phyloP scores from a whole-genome alignment of 331 rosid species.

The Telfairia occidentalis region DNA sequence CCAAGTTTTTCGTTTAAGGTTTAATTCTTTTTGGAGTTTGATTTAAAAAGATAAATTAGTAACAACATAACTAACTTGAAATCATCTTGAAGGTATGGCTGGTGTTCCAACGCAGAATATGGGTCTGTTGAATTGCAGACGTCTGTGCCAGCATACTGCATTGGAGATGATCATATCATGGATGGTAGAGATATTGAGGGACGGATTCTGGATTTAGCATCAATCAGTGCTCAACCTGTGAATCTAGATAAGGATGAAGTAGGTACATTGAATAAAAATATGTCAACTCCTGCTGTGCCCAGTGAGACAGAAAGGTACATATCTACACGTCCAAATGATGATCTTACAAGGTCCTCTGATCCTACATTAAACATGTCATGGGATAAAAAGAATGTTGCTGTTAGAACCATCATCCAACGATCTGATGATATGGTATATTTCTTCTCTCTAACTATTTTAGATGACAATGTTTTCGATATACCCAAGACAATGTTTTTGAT shows the following conservation, averaged over 20 bases:
- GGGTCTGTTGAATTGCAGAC: constrained; percentile 30
- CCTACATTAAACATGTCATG: constrained; percentile 25
- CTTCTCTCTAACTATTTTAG: constrained; percentile 11
- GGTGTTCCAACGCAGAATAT: constrained; percentile 50
- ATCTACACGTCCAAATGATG: constrained; percentile 20
- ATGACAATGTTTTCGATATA: neutral
- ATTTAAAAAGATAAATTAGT: neutral
- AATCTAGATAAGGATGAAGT: constrained; percentile 32
- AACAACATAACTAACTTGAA: constrained; percentile 14
- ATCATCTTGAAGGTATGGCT: constrained; percentile 78
- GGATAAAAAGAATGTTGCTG: constrained; percentile 32
- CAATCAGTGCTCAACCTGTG: constrained; percentile 26
- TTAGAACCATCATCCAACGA: constrained; percentile 33
- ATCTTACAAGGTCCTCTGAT: constrained; percentile 29
- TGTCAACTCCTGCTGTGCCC: constrained; percentile 22
- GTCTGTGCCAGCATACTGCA: constrained; percentile 33
- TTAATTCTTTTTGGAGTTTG: constrained; percentile 8
- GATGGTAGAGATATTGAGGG: constrained; percentile 27
- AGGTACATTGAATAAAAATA: constrained; percentile 24
- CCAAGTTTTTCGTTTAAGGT: constrained; percentile 75
- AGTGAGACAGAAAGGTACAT: constrained; percentile 22
- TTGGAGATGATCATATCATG: constrained; percentile 31
- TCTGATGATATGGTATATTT: constrained; percentile 49
- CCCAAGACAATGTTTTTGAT: no score
- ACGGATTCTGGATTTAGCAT: constrained; percentile 23